Conservation (phyloP, 2,329 filamentous ascomycete genomes). For the Trichophaea hybrida region DNA sequence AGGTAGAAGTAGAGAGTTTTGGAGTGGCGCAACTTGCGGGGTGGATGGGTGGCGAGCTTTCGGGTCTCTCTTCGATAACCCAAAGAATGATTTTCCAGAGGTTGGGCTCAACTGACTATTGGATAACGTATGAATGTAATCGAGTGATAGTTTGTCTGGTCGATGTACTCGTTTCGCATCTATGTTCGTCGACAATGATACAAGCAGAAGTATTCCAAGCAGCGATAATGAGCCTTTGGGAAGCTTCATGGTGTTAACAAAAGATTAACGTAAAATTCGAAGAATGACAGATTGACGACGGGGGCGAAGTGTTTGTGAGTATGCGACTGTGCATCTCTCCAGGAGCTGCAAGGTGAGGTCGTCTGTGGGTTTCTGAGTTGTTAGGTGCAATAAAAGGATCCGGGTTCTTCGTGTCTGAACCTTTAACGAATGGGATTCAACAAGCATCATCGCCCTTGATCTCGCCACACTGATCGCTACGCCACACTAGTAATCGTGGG, state of each 20-base stretch:
- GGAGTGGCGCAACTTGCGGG: not conserved
- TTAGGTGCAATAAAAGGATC: no score
- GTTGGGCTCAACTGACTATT: not conserved
- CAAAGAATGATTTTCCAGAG: not conserved
- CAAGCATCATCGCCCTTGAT: no score
- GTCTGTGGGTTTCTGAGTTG: no score
- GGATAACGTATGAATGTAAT: not conserved
- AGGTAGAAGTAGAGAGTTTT: not conserved
- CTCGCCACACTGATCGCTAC: no score
- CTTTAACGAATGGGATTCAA: no score
- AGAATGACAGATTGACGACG: not conserved
- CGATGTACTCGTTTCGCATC: not conserved
- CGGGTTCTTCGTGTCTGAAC: no score
- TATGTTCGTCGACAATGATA: not conserved
- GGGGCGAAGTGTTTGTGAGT: not conserved
- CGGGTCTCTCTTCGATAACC: not conserved
- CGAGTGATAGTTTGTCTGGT: not conserved
- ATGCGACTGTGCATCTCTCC: not conserved
- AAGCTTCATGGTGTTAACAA: constrained; percentile 1
- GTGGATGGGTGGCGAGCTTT: not conserved
- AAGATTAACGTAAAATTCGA: not conserved
- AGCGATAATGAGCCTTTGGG: not conserved
- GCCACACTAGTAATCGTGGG: no score
- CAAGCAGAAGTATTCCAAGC: not conserved
- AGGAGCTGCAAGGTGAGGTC: not conserved